These are phyloP conservation scores for Beauveria sp. DNA, from an alignment of 2,329 filamentous ascomycete genomes.

Conservation along the genomic window DNA sequence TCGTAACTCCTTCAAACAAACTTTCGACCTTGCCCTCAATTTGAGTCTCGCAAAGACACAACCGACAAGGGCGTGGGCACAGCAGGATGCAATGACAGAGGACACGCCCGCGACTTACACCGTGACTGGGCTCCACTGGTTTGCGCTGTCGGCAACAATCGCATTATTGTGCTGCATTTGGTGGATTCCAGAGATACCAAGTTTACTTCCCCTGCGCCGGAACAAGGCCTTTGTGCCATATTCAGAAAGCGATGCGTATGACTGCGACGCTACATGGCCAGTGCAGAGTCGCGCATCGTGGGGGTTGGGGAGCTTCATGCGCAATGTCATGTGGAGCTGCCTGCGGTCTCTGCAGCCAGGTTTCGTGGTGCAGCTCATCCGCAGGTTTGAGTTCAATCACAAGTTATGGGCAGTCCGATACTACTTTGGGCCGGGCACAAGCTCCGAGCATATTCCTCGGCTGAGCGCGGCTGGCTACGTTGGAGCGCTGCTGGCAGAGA, in stretches of 20 bases:
- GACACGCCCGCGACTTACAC: neutral
- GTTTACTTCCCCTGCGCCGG: neutral
- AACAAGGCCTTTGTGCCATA: neutral
- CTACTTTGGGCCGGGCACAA: constrained; percentile 2
- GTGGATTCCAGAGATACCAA: neutral
- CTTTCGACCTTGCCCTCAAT: neutral
- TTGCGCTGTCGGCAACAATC: neutral
- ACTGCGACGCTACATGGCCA: neutral
- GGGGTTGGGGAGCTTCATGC: neutral
- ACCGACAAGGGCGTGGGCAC: neutral
- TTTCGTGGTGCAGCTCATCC: constrained; percentile 1
- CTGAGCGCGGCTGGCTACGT: neutral
- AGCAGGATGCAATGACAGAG: neutral
- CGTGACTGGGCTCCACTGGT: neutral
- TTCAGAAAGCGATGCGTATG: neutral
- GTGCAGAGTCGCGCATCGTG: neutral
- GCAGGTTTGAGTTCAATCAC: neutral
- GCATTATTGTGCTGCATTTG: neutral
- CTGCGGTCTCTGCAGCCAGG: constrained; percentile 7
- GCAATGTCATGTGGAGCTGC: constrained; percentile 7
- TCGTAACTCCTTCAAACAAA: too few species aligned
- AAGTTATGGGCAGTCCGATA: constrained; percentile 1
- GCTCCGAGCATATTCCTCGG: neutral
- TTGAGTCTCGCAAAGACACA: neutral
- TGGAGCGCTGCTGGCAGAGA: neutral